Conservation (phyloP, 345 rosid genomes). For the Gossypium turneri region DNA sequence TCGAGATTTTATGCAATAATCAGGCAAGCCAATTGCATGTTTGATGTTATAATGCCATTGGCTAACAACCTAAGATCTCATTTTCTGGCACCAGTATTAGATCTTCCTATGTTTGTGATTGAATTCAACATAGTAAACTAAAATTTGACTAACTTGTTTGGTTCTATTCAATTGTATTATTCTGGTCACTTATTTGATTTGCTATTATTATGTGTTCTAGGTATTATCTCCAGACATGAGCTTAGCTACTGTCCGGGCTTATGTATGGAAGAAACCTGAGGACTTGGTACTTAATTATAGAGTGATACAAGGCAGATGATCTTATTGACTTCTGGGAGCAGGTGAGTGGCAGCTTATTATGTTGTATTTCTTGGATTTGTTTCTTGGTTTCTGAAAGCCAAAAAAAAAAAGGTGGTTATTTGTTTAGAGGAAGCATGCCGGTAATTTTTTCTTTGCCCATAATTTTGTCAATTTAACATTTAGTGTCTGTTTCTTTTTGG, state of each 20-base stretch:
- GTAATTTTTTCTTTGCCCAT: background rate
- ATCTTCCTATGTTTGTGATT: background rate
- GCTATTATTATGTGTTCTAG: constrained; percentile 36
- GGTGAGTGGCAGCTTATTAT: constrained; percentile 29
- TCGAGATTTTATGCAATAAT: constrained; percentile 95
- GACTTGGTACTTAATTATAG: constrained; percentile 91
- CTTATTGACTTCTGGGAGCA: constrained; percentile 13
- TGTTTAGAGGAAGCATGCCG: background rate
- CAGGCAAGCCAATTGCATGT: constrained; percentile 54
- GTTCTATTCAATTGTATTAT: background rate
- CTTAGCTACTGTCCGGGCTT: constrained; percentile 87
- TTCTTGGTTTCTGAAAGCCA: background rate
- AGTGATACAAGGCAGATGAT: constrained; percentile 70
- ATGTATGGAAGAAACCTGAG: constrained; percentile 96
- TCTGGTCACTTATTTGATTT: background rate
- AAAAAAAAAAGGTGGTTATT: background rate
- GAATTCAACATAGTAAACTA: background rate
- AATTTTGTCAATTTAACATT: background rate
- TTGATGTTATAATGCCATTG: background rate
- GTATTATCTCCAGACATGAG: constrained; percentile 96
- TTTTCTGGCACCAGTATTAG: background rate
- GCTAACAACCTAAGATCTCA: background rate
- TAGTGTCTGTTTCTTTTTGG: background rate
- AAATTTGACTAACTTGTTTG: background rate
- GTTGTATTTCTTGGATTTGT: background rate